Conservation (phyloP, 2,329 filamentous ascomycete species). For the Colletotrichum lentis region DNA sequence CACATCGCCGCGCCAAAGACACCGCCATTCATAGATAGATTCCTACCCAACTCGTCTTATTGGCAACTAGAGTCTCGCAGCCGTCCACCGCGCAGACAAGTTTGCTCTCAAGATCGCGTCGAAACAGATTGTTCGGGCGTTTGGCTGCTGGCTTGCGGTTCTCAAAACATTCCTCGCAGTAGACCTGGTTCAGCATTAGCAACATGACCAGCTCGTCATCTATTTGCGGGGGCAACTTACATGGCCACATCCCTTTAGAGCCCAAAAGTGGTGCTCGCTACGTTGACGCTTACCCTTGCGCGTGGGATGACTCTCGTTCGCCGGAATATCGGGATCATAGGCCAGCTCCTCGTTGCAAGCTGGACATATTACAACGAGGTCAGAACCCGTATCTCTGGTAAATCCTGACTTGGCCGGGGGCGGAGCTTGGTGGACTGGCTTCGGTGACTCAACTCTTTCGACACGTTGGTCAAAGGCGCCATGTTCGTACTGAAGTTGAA, state of each 20-base stretch:
- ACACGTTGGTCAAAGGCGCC: conserved; percentile 46
- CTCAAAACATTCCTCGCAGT: conserved; percentile 69
- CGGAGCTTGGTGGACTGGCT: conserved; percentile 68
- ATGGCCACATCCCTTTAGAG: conserved; percentile 89
- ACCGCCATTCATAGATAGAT: conserved; percentile 59
- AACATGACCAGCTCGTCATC: conserved; percentile 44
- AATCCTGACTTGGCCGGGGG: conserved; percentile 77
- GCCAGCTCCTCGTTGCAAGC: conserved; percentile 87
- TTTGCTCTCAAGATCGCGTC: conserved; percentile 41
- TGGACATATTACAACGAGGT: conserved; percentile 81
- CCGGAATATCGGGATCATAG: conserved; percentile 64
- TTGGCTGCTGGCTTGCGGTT: conserved; percentile 56
- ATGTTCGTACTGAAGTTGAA: conserved; percentile 39
- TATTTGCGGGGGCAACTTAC: conserved; percentile 59
- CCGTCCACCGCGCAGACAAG: conserved; percentile 65
- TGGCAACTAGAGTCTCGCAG: conserved; percentile 62
- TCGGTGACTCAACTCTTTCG: conserved; percentile 45
- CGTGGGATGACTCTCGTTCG: conserved; percentile 44
- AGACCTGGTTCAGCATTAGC: conserved; percentile 57
- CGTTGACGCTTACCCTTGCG: conserved; percentile 58
- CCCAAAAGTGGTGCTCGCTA: conserved; percentile 88
- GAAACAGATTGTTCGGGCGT: conserved; percentile 39
- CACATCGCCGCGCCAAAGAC: conserved; percentile 43
- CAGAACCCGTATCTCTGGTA: conserved; percentile 76
- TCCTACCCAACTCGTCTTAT: conserved; percentile 68